A percentile compares a stretch with the other conserved stretches of the same genome.
Evolutionary conservation across 805 yeast genomes (phyloP).

Genomic region (Candida manassasensis): DNA sequence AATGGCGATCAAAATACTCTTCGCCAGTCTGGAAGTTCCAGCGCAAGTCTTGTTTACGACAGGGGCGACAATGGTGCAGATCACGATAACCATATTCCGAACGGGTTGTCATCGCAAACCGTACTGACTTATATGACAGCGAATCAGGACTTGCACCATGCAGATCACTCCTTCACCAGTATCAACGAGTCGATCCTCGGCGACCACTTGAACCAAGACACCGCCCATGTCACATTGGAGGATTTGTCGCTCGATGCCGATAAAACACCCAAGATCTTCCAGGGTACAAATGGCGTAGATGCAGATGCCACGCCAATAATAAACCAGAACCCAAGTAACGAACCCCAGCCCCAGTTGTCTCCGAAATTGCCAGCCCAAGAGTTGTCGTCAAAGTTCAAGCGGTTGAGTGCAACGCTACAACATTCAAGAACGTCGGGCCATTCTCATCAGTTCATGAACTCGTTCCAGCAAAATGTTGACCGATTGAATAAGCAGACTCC

Average conservation of each 20-base stretch:
- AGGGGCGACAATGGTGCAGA: not conserved
- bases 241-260: not conserved
- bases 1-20: not conserved
- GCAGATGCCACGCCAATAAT: not conserved
- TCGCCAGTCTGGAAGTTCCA: not conserved
- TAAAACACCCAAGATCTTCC: not conserved
- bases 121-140: conserved; percentile 1
- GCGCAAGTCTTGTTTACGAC: not conserved
- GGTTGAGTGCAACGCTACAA: conserved; percentile 35
- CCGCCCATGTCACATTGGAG: not conserved
- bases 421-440: conserved; percentile 33
- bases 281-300: not conserved
- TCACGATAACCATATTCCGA: not conserved
- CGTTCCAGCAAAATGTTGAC: conserved; percentile 34
- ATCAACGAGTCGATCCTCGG: not conserved
- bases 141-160: not conserved
- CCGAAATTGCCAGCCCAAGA: conserved; percentile 28
- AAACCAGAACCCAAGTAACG: not conserved
- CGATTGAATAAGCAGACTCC: conserved; percentile 15
- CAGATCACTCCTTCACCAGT: conserved; percentile 1
- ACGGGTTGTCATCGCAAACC: not conserved
- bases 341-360: not conserved
- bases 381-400: conserved; percentile 30
- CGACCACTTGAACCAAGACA: not conserved
- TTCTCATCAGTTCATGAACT: conserved; percentile 33